Conservation (phyloP, 306 rosid species). For the Heteromeles arbutifolia region DNA sequence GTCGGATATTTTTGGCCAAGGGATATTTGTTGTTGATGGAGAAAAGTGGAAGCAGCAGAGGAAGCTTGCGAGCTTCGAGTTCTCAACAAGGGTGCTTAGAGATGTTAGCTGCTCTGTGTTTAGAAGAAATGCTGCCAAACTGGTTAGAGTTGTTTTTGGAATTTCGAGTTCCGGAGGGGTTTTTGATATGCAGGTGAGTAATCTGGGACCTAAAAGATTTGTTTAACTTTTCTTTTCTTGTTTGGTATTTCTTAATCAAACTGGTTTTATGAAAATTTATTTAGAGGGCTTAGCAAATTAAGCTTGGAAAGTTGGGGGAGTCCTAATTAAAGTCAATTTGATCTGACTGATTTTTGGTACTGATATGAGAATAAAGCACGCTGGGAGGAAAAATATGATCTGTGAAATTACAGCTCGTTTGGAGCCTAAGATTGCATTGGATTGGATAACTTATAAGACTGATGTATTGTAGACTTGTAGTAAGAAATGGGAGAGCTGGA, state of each 20-base stretch:
- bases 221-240: too few species aligned
- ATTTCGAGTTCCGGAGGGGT: slow-evolving; percentile 22
- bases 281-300: too few species aligned
- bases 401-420: too few species aligned
- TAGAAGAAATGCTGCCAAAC: slow-evolving; percentile 45
- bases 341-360: neutral
- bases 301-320: neutral
- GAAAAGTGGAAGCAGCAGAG: slow-evolving; percentile 68
- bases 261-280: neutral
- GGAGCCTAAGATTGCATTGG: too few species aligned
- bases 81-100: slow-evolving; percentile 62
- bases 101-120: slow-evolving; percentile 54
- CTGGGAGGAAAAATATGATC: neutral
- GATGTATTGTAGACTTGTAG: too few species aligned
- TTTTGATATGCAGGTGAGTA: slow-evolving; percentile 49
- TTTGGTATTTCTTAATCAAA: neutral
- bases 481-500: too few species aligned
- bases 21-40: slow-evolving; percentile 66
- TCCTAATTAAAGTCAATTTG: too few species aligned
- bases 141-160: slow-evolving; percentile 31
- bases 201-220: neutral
- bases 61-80: slow-evolving; percentile 62
- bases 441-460: too few species aligned
- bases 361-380: neutral
- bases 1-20: slow-evolving; percentile 53